Conservation (phyloP, 1,284 basidiomycete species). For the Puccinia brachypodii region DNA sequence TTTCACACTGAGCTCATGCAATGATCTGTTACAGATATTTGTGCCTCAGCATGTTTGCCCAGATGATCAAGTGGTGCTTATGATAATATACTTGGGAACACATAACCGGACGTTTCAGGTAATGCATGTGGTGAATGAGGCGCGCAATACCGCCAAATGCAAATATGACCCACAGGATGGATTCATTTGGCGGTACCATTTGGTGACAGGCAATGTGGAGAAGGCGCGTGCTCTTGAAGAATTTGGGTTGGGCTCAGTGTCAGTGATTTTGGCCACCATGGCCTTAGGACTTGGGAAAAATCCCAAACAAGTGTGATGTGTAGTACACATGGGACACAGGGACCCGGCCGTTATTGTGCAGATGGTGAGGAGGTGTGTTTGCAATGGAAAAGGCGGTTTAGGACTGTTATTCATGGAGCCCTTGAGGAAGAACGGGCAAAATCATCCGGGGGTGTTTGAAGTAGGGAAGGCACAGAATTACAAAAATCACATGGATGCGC, state of each 20-base stretch:
- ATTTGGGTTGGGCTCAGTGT: not conserved
- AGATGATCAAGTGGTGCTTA: not conserved
- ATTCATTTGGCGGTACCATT: not conserved
- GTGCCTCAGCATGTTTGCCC: not conserved
- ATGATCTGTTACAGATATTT: not conserved
- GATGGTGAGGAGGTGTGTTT: not conserved
- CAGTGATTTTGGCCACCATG: constrained; percentile 1
- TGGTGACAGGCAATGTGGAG: not conserved
- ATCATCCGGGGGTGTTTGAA: not conserved
- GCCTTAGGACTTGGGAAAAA: not conserved
- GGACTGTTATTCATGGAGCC: not conserved
- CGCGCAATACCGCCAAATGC: not conserved
- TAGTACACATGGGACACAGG: not conserved
- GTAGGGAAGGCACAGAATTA: not conserved
- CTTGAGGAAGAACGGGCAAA: not conserved
- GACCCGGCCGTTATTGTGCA: not conserved
- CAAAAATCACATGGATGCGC: not conserved
- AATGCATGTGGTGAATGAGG: not conserved
- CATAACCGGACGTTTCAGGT: not conserved
- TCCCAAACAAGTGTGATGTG: not conserved
- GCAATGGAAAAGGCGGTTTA: not conserved
- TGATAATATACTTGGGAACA: not conserved
- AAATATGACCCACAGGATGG: not conserved
- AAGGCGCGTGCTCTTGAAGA: not conserved
- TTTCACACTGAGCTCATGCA: not conserved